phyloP scores from a whole-genome alignment of 371 early-diverging fungal species.

The Mucor circinelloides region DNA sequence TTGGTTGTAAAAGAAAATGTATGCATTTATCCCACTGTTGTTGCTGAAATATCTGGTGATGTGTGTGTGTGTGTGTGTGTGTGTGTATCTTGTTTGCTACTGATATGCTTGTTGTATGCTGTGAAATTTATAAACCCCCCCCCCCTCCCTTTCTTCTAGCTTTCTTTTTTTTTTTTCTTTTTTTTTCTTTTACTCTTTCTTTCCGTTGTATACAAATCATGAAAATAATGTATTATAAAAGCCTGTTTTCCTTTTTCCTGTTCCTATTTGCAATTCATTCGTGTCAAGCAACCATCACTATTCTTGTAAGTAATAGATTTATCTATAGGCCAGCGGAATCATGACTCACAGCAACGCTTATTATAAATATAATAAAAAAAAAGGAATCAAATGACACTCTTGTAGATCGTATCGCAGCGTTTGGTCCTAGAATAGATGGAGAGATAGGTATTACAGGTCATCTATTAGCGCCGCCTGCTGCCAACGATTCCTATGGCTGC shows the following conservation, averaged over 20 bases:
- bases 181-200: neutral
- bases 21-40: neutral
- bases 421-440: conserved; percentile 63
- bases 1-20: conserved; percentile 11
- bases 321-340: neutral
- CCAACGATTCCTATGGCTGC: conserved; percentile 40
- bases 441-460: conserved; percentile 48
- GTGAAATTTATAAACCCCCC: neutral
- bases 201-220: neutral
- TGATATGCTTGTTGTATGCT: neutral
- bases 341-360: neutral
- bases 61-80: neutral
- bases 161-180: neutral
- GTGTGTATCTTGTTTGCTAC: neutral
- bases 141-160: neutral
- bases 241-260: neutral
- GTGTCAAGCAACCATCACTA: conserved; percentile 20
- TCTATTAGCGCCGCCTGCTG: conserved; percentile 34
- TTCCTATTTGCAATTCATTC: neutral
- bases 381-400: conserved; percentile 64
- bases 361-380: neutral
- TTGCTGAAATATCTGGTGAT: neutral
- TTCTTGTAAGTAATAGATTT: conserved; percentile 8
- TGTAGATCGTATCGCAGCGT: conserved; percentile 69
- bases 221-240: neutral